Evolutionary conservation across 2,329 filamentous ascomycete genomes (phyloP), one percentile per base, ranked within the genome.

Genomic region (Akanthomyces uredinophilus): DNA sequence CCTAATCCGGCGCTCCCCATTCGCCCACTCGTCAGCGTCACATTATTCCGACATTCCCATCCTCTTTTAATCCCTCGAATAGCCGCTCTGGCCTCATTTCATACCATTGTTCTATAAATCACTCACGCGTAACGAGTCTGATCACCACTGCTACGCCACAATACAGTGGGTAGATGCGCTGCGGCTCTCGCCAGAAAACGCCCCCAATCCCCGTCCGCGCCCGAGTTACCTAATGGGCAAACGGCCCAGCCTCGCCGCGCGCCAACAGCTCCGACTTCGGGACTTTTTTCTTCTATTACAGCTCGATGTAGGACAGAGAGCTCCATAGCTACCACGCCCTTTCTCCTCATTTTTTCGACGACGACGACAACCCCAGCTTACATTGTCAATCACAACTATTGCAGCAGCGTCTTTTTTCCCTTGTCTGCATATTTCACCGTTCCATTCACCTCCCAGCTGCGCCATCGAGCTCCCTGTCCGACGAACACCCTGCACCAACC

Each of bases 241-340:
- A 29, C 27, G 13, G 44, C 44, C 44, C 44, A 41, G 51, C 35
- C 51, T 53, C 13, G 44, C 24, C 44, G 11, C n/a, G n/a, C n/a
- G n/a, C 24, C 44, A 27, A n/a, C 8, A 29, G 37, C 52, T 54
- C 52, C 52, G 52, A 55, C 39, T 55, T 55, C 52, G 52, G 52
- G 22, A 44, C 18, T 39, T 52, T 44, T 55, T 55, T 55, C 44
- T 32, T 55, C 14, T n/a, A 8, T 41, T 29, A 29, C 51, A 41
- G 18, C 32, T 29, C 37, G 24, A 44, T 16, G 39, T 51, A 20
- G 39, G 39, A 54, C 47, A 24, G 27, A 55, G 27, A 29, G 52
- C 52, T 55, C 52, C 52, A 44, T 53, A 32, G 14, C 32, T 41
- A 4, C 16, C 44, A 53, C 35, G 35, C 22, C 46, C 24, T 43